Percentiles rank a stretch among this genome's conserved stretches.
Conservation (phyloP, 257 asterid genomes). For the Orobanche coerulescens region DNA sequence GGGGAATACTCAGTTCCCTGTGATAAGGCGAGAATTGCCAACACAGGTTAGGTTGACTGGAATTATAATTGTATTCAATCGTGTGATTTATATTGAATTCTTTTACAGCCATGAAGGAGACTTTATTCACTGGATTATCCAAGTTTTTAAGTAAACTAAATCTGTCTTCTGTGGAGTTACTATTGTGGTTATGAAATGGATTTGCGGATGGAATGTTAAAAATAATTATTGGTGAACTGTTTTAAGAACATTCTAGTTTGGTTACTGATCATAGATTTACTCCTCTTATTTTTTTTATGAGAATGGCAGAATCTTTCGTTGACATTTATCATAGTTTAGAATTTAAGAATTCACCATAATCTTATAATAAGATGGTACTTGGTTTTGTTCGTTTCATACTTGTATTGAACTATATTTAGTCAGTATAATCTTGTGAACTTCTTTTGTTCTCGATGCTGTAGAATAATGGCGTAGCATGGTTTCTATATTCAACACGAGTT, state of each 20-base stretch:
- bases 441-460: neutral
- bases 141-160: neutral
- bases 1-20: slow-evolving; percentile 81
- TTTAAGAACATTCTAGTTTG: neutral
- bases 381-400: neutral
- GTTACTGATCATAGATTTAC: neutral
- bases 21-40: slow-evolving; percentile 82
- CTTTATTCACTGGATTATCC: neutral
- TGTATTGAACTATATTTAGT: neutral
- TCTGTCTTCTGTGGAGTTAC: neutral
- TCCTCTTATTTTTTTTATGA: neutral
- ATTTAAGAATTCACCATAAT: neutral
- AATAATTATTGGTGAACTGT: neutral
- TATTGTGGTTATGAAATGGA: neutral
- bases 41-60: slow-evolving; percentile 39
- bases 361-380: neutral
- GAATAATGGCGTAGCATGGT: neutral
- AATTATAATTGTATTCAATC: too few relatives aligned
- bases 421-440: neutral
- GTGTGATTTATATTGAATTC: neutral
- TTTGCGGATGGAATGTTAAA: neutral
- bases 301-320: neutral
- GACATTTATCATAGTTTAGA: neutral
- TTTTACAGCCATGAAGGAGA: neutral
- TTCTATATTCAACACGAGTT: neutral